Base-by-base conservation (phyloP, 768 basidiomycete species). In the Trametes cubensis region DNA sequence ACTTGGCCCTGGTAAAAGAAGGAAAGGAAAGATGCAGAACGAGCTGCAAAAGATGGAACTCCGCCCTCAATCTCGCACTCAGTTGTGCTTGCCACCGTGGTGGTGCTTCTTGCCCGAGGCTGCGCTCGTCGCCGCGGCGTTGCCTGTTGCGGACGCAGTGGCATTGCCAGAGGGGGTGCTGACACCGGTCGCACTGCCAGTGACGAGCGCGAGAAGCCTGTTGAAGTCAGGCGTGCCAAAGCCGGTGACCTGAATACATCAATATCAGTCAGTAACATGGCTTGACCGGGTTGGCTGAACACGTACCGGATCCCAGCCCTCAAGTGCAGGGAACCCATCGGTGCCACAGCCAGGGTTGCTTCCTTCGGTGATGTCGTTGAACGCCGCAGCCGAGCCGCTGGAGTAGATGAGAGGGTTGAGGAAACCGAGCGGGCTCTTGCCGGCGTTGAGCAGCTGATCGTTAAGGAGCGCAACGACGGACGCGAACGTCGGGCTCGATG, bases 181-280 rank as follows among this genome's bases (percentile, higher is more conserved):
- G 15, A 25, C 41, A 23, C 30, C 23, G 14, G 54, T 48, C 14
- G 66, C 48, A 49, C 55, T 49, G 60, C 61, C 63, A 25, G 60
- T 64, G 18, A 67, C 62, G 41, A 62, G 64, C 20, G 61, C 55
- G 40, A 65, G 61, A 34, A 66, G 61, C 57, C 62, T 66, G 25
- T 55, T 64, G 58, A 73, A 75, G 66, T 75, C 62, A 10, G 74
- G 74, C n/a, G 74, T 73, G n/a, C 74, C 74, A 11, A 75, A 64
- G 28, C 74, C 74, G 14, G 74, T 75, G 41, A 66, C 57, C 50
- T 60, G 34, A 38, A 34, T 28, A n/a, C n/a, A n/a, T n/a, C n/a
- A n/a, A n/a, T n/a, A n/a, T n/a, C n/a, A n/a, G n/a, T n/a, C n/a
- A n/a, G n/a, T n/a, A n/a, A n/a, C n/a, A n/a, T n/a, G n/a, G n/a